Conservation (phyloP, 176 grass and related monocot genomes). For the Musa itinerans region DNA sequence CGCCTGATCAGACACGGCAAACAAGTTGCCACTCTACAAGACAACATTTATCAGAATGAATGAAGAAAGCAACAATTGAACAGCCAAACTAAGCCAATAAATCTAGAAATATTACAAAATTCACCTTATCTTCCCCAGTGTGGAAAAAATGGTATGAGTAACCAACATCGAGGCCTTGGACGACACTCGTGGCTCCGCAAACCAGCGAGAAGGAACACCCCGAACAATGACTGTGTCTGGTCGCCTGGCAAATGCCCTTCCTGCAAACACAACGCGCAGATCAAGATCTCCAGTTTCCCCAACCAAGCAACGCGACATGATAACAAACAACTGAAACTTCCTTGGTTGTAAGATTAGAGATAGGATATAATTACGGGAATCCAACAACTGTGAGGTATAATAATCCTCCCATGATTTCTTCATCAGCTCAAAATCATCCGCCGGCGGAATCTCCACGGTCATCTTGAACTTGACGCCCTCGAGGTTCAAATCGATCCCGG, state of each 20-base stretch:
- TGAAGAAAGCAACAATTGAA: background rate
- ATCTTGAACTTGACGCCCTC: constrained; percentile 82
- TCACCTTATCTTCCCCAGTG: constrained; percentile 85
- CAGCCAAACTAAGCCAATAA: background rate
- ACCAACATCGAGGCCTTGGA: constrained; percentile 79
- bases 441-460: constrained; percentile 47
- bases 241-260: constrained; percentile 46
- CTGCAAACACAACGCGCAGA: constrained; percentile 27
- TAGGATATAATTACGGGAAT: constrained; percentile 36
- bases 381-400: constrained; percentile 56
- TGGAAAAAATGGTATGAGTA: constrained; percentile 80
- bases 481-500: constrained; percentile 71
- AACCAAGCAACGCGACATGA: constrained; percentile 10
- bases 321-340: constrained; percentile 8
- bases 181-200: constrained; percentile 71
- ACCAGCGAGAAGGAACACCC: constrained; percentile 86
- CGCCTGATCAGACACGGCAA: background rate
- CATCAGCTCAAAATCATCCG: constrained; percentile 57
- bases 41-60: background rate
- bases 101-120: background rate
- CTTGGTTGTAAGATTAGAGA: constrained; percentile 5
- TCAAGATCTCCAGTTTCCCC: constrained; percentile 16
- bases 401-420: constrained; percentile 88
- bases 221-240: constrained; percentile 64
- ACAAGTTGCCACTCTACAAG: background rate